Conservation (phyloP, 1,284 basidiomycete genomes). For the Irpex sp. region DNA sequence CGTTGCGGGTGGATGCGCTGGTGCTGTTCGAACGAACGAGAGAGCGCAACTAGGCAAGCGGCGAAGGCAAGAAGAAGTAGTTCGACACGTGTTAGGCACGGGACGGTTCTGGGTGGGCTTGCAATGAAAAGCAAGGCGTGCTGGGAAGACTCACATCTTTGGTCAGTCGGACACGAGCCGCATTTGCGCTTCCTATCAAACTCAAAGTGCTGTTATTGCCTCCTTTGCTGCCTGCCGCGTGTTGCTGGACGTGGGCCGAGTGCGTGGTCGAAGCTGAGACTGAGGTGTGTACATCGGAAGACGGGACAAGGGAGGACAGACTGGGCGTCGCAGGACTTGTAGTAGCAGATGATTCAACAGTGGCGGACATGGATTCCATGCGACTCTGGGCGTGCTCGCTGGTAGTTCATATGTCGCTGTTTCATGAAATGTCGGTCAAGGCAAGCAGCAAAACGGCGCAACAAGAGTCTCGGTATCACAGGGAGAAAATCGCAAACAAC, state of each 20-base stretch:
- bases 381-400: slow-evolving; percentile 11
- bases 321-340: slow-evolving; percentile 9
- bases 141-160: slow-evolving; percentile 29
- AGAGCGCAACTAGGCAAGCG: slow-evolving; percentile 24
- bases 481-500: not conserved
- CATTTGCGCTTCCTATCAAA: slow-evolving; percentile 25
- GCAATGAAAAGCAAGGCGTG: slow-evolving; percentile 14
- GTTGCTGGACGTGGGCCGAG: slow-evolving; percentile 9
- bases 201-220: slow-evolving; percentile 22
- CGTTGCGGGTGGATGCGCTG: slow-evolving; percentile 14
- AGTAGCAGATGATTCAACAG: slow-evolving; percentile 13
- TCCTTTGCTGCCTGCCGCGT: slow-evolving; percentile 19
- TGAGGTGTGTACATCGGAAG: slow-evolving; percentile 20
- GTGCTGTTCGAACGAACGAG: slow-evolving; percentile 31
- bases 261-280: slow-evolving; percentile 20
- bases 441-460: not conserved
- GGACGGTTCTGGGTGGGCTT: slow-evolving; percentile 11
- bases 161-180: slow-evolving; percentile 30
- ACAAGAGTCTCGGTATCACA: not conserved
- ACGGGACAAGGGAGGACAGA: slow-evolving; percentile 24
- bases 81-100: slow-evolving; percentile 37
- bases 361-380: slow-evolving; percentile 16
- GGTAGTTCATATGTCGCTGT: slow-evolving; percentile 8
- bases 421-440: not conserved
- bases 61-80: slow-evolving; percentile 19